Evolutionary conservation across 805 yeast genomes (phyloP).

Genomic region (Jamesozyma hellenica): DNA sequence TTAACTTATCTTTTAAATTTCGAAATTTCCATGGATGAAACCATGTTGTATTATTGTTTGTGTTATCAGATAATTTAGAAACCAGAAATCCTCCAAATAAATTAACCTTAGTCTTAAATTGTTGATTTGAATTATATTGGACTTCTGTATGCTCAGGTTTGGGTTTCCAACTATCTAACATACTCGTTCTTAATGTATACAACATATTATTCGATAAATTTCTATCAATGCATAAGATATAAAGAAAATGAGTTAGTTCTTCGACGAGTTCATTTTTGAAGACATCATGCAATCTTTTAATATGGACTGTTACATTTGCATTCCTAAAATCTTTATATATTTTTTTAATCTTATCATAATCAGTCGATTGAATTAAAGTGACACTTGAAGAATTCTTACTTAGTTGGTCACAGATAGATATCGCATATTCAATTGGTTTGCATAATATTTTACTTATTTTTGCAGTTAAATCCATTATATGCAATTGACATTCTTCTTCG

Average conservation of each 20-base stretch:
- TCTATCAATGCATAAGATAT: constrained; percentile 8
- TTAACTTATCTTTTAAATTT: constrained; percentile 7
- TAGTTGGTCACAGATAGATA: constrained; percentile 13
- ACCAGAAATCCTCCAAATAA: constrained; percentile 24
- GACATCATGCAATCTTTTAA: constrained; percentile 17
- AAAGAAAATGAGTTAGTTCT: constrained; percentile 19
- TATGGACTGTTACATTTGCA: constrained; percentile 15
- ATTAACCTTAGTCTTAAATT: constrained; percentile 12
- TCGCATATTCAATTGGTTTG: constrained; percentile 21
- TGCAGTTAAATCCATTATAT: constrained; percentile 18
- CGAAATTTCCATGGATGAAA: constrained; percentile 22
- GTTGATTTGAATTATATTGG: background rate
- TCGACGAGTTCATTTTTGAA: constrained; percentile 19
- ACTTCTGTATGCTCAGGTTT: constrained; percentile 5
- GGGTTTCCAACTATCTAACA: constrained; percentile 19
- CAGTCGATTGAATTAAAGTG: constrained; percentile 14
- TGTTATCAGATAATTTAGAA: constrained; percentile 11
- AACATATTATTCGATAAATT: constrained; percentile 5
- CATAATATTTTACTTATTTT: constrained; percentile 17
- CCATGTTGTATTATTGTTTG: constrained; percentile 9
- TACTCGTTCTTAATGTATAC: constrained; percentile 15
- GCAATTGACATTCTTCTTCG: constrained; percentile 19
- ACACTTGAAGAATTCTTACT: constrained; percentile 14
- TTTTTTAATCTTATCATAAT: constrained; percentile 10
- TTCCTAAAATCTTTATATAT: constrained; percentile 12